Conservation (phyloP, 352 stramenopile species). For the Phytophthora pistaciae region DNA sequence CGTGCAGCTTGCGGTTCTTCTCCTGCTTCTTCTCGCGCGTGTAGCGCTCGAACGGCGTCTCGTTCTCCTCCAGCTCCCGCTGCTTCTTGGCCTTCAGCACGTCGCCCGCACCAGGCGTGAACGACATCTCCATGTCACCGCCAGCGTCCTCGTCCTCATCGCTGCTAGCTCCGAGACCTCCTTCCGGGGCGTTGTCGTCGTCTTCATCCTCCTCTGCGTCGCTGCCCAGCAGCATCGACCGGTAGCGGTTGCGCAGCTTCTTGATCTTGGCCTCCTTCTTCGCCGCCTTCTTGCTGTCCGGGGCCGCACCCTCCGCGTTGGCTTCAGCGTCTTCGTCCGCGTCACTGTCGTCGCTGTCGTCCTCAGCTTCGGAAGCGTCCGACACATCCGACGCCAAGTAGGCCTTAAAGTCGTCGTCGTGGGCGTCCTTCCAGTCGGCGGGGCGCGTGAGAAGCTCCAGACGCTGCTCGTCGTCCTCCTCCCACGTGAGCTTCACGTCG, state of each 20-base stretch:
- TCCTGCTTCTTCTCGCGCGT: constrained; percentile 87
- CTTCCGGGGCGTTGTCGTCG: constrained; percentile 38
- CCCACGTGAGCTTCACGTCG: constrained; percentile 96
- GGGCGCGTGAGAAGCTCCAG: constrained; percentile 87
- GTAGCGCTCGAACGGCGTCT: constrained; percentile 89
- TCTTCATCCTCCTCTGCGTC: constrained; percentile 78
- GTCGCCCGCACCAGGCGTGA: constrained; percentile 73
- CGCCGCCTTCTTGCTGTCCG: constrained; percentile 47
- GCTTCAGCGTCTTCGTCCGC: constrained; percentile 29
- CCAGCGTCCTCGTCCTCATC: constrained; percentile 43
- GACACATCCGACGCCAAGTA: constrained; percentile 94
- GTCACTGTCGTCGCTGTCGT: constrained; percentile 54
- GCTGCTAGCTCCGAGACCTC: constrained; percentile 35
- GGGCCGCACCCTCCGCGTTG: constrained; percentile 12
- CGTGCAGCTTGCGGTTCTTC: constrained; percentile 87
- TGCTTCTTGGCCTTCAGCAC: constrained; percentile 82
- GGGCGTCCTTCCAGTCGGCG: constrained; percentile 81
- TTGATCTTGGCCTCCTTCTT: constrained; percentile 81
- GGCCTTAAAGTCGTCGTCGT: constrained; percentile 94
- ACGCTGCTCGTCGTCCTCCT: constrained; percentile 93
- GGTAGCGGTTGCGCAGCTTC: constrained; percentile 84
- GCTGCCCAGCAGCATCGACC: constrained; percentile 81
- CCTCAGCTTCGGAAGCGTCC: constrained; percentile 58
- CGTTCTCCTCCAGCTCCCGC: constrained; percentile 77
- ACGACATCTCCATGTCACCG: constrained; percentile 89